phyloP scores from a whole-genome alignment of 306 rosid genomes.

The Gillenia trifoliata region DNA sequence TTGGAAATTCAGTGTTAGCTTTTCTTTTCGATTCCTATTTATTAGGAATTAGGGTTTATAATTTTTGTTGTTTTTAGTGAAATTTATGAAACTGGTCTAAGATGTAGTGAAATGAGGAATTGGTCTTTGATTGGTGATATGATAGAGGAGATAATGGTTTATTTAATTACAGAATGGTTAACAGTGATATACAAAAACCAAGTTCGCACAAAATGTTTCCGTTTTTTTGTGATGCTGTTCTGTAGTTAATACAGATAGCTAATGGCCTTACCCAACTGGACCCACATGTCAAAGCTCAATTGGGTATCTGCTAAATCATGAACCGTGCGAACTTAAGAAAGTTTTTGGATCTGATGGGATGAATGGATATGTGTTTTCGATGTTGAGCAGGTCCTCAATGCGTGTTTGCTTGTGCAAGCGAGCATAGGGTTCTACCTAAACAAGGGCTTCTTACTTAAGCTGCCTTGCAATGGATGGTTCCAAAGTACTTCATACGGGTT shows the following conservation, averaged over 20 bases:
- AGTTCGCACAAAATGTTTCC: not conserved
- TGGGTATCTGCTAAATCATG: not conserved
- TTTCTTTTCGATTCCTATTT: not conserved
- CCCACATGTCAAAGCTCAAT: not conserved
- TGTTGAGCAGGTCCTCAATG: slow-evolving; percentile 76
- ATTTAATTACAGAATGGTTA: not conserved
- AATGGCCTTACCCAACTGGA: not conserved
- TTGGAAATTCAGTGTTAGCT: not conserved
- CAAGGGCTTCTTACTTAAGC: slow-evolving; percentile 75
- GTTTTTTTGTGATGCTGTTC: not conserved
- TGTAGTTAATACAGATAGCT: not conserved
- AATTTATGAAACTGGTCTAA: not conserved
- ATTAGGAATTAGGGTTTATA: not conserved
- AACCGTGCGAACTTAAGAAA: not conserved
- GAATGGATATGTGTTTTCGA: slow-evolving; percentile 15
- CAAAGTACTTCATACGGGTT: slow-evolving; percentile 87
- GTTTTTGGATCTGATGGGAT: slow-evolving; percentile 8
- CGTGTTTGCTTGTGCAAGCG: slow-evolving; percentile 72
- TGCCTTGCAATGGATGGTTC: slow-evolving; percentile 95
- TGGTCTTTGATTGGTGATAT: not conserved
- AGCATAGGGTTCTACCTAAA: slow-evolving; percentile 59
- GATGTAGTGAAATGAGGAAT: not conserved
- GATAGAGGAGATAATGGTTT: not conserved
- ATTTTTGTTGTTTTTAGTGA: not conserved
- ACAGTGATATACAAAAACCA: not conserved